Base-by-base conservation (phyloP, 345 rosid genomes). In the Citrus maxima region DNA sequence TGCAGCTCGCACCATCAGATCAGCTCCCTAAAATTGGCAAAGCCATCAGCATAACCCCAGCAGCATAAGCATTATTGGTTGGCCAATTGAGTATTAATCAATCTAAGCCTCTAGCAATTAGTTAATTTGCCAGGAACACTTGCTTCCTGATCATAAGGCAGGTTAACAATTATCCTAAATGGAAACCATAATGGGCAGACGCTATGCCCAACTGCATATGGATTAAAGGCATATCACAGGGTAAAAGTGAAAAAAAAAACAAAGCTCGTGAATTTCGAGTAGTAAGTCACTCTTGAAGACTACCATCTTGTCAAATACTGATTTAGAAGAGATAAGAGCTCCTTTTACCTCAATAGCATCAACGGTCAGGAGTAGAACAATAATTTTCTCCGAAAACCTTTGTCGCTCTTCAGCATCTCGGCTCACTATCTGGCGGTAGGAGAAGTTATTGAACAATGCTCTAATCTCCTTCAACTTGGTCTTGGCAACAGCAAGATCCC, bases 401-500 rank as follows among this genome's bases (percentile, higher is more conserved):
- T 94, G 98, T 40, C 88, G 89, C 84, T 97, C 98, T 88, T 82
- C 99, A 10, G 95, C 93, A 78, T 93, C 93, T 38, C 82, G 92
- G 60, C 91, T 80, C 32, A 97, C 73, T 56, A 83, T 85, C n/a
- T 88, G 91, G 46, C 98, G 93, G 83, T 93, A 94, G 42, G 93
- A 89, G 85, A 94, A 90, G 80, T 93, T 92, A 79, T 92, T 88
- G 82, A 97, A 97, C 54, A 85, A 79, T 7, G 88, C 83, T 87
- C 97, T 88, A 67, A 97, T 86, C 85, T 97, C 98, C 85, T 97
- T 94, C 82, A 97, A 84, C 84, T 94, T 97, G 54, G 94, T 79
- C 86, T 94, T 97, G 65, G 99, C 97, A 74, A 87, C 84, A 7
- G 99, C 99, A 74, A 97, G 85, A 71, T 97, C 98, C 77, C 98